Evolutionary conservation across 192 early-diverging fungal species (phyloP), one percentile per base, ranked within the genome.

Genomic region (Coemansia sp.): DNA sequence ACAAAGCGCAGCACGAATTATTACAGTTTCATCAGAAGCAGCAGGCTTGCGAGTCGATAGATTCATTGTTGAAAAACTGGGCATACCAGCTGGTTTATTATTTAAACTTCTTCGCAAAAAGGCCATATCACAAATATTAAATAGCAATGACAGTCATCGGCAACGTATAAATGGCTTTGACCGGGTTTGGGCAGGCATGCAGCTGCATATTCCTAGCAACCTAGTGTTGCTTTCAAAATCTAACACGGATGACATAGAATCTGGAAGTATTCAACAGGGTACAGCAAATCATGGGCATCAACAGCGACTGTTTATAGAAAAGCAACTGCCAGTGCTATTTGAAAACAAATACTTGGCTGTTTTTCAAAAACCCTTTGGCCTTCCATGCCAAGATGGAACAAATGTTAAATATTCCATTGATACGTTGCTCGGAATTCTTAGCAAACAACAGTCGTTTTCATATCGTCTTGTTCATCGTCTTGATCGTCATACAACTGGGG

Each of bases 311-410:
- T 60, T 68, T 38, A 51, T 53, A 14, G 12, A 14, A 19, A 53
- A 61, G n/a, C 23, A 19, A 25, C 58, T 74, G 22, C 72, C 60
- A 21, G 30, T 53, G 49, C 26, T 74, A 7, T 64, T 30, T 52
- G 62, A 74, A 31, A 68, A 62, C 6, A 31, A 58, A 6, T 41
- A 61, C 0, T 1, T 74, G n/a, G 61, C 57, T 1, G 72, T 74
- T 9, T 49, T 74, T 16, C 50, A 57, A 48, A 74, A 74, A 22
- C 72, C 72, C 4, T 7, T 34, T 1, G 72, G 72, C 0, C 52
- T 74, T 22, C 19, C 72, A 27, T 74, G 72, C 38, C 72, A 74
- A 31, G 72, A 66, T 26, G 72, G 72, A 12, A 68, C 49, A 14
- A 51, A 51, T 19, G 56, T 74, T 1, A 49, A 25, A 21, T 55